These are phyloP conservation scores for Chaetomium tenue DNA, from an alignment of 495 filamentous ascomycete species.

Conservation along the genomic window DNA sequence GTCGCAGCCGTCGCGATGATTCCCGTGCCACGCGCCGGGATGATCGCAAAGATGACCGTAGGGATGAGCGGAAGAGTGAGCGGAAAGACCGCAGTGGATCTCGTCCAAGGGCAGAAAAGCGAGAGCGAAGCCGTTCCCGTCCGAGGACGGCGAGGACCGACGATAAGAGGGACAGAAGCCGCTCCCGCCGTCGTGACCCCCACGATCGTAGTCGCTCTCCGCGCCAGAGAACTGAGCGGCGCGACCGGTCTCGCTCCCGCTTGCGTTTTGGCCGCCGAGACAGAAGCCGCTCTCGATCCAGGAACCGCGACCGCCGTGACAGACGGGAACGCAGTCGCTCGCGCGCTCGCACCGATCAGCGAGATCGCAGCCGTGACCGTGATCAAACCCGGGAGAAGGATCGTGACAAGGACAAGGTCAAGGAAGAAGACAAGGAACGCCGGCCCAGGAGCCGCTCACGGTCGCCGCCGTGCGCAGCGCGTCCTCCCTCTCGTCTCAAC, in stretches of 20 bases:
- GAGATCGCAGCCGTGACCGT: constrained; percentile 40
- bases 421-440: constrained; percentile 26
- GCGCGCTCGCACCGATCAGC: constrained; percentile 24
- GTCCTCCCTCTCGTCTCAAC: constrained; percentile 34
- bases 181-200: constrained; percentile 34
- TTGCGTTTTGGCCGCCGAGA: constrained; percentile 28
- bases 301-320: constrained; percentile 3
- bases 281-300: not conserved
- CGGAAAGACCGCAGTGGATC: constrained; percentile 25
- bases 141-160: constrained; percentile 34
- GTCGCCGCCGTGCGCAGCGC: constrained; percentile 29
- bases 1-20: constrained; percentile 31
- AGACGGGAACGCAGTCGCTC: constrained; percentile 14
- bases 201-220: constrained; percentile 35
- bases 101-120: constrained; percentile 30
- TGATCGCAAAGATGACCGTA: constrained; percentile 27
- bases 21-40: constrained; percentile 23
- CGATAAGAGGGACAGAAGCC: constrained; percentile 38
- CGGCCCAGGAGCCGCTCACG: constrained; percentile 42
- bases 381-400: constrained; percentile 29
- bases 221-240: constrained; percentile 30
- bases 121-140: constrained; percentile 36
- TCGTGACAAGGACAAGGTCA: constrained; percentile 23
- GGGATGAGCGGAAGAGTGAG: constrained; percentile 23
- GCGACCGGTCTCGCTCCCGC: constrained; percentile 30